Evolutionary conservation across 805 yeast species (phyloP), one percentile per base, ranked within the genome.

Genomic region (Pichia heedii): DNA sequence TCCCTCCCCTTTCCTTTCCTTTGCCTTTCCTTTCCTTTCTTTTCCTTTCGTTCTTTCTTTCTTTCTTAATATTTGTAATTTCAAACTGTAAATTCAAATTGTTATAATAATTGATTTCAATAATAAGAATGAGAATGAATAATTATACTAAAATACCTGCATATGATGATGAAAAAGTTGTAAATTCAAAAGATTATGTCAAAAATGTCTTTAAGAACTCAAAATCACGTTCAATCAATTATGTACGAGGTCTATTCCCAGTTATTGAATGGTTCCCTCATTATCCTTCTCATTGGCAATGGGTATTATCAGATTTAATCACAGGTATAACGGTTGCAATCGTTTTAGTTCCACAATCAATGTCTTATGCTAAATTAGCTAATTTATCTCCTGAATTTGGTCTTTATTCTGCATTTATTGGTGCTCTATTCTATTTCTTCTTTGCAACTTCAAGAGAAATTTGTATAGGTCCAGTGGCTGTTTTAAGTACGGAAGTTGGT

Each of bases 391-490:
- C 95, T 6, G 82, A 88, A 61, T 89, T 80, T 54, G 97, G 97
- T 40, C 73, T 89, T 38, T 89, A 89, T 64, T 85, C 96, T 13
- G 84, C 95, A 0, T 89, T 89, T 56, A 81, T 89, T 38, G 97
- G 97, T 58, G 95, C 88, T 12, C 74, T 87, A 56, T 76, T 84
- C 41, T 89, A 89, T 62, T 82, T 95, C 40, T 74, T 89, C 55
- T 89, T 89, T 65, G 97, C 97, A 13, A 89, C 97, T 13, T 84
- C 95, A 21, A 89, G 89, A 63, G 97, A 89, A 70, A 95, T 89
- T 33, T 83, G 94, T 48, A 88, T 89, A 54, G 97, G 97, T 22
- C 97, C 97, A 11, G 97, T 89, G 32, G 97, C 97, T 12, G 97
- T 89, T 45, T 88, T 89, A 95, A 84, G 95, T 15, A 62, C 78